These are phyloP conservation scores for Chaetomium fimeti DNA, from an alignment of 495 filamentous ascomycete species.

Conservation along the genomic window DNA sequence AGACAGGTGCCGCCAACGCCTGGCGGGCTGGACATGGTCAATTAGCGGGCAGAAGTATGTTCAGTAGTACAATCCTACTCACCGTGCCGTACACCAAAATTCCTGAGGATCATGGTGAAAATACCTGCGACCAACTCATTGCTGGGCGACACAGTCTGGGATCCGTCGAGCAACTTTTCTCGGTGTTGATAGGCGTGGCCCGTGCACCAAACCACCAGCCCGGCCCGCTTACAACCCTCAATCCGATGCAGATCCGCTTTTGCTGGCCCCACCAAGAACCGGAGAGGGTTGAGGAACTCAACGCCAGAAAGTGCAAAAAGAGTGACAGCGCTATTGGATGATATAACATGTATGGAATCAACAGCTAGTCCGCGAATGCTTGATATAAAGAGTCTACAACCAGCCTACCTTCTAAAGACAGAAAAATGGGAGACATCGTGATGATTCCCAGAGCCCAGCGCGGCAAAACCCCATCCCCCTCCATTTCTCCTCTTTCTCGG, in stretches of 20 bases:
- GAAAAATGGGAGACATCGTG: background rate
- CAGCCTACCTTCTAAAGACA: constrained; percentile 7
- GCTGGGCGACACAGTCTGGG: background rate
- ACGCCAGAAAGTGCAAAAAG: background rate
- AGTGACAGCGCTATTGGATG: constrained; percentile 16
- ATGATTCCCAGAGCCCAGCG: background rate
- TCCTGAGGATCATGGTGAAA: constrained; percentile 53
- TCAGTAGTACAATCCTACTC: constrained; percentile 12
- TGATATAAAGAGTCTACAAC: constrained; percentile 27
- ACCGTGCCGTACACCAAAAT: constrained; percentile 51
- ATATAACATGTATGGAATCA: constrained; percentile 20
- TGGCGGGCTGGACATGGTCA: constrained; percentile 43
- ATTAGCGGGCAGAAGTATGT: constrained; percentile 5
- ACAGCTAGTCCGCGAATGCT: constrained; percentile 18
- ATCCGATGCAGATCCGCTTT: background rate
- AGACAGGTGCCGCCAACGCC: constrained; percentile 44
- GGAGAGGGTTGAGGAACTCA: background rate
- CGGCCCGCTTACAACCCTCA: background rate
- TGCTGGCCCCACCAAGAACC: background rate
- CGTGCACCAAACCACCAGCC: constrained; percentile 19
- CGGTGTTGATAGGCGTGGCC: constrained; percentile 25
- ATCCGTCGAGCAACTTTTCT: constrained; percentile 35
- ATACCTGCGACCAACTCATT: constrained; percentile 22
- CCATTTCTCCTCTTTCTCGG: background rate
- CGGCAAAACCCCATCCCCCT: background rate